Base-by-base conservation (phyloP, 345 rosid species). In the Crucihimalaya himalaica region DNA sequence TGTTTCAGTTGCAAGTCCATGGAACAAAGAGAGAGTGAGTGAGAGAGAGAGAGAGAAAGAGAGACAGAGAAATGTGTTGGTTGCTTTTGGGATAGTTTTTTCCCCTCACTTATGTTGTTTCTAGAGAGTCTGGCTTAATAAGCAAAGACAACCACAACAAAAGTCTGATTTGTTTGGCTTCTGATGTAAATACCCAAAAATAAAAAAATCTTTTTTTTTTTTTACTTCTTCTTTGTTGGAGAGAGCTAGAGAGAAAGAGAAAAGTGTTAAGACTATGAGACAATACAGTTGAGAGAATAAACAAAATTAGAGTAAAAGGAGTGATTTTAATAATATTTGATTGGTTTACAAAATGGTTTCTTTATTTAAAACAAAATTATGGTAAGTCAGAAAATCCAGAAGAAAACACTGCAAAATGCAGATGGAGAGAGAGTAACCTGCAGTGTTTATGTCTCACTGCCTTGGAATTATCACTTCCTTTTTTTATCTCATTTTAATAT, bases 1-100 rank as follows among this genome's bases (percentile, higher is more conserved):
- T 89, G 93, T 81, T 92, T 92, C 88, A 87, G 86, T 82, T 86
- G 88, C 80, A 85, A 89, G 86, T 95, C 97, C 99, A 91, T 66
- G 66, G 74, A 66, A 80, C 79, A 80, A 72, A 72, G 69, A 51
- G 80, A 70, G 74, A 69, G 78, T 71, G 60, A 71, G 50, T 16
- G 65, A 72, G 66, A 56, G 71, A 66, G 78, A 76, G 61, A 73
- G 65, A 75, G 28, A 69, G 16, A 68, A 55, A 73, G 23, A 52
- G 14, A 71, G 67, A 75, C 68, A 74, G 37, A 75, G 50, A 75
- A 35, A 68, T 68, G 65, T 76, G 75, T 82, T 83, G 76, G 76
- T 71, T 71, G 77, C 77, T 77, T 77, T 71, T 71, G 67, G 47
- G 71, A 64, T 77, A 70, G 67, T 71, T 56, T 77, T 23, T 68